Evolutionary conservation across 305 asterid genomes (phyloP), one percentile per base, ranked within the genome.

Genomic region (Striga hermonthica): DNA sequence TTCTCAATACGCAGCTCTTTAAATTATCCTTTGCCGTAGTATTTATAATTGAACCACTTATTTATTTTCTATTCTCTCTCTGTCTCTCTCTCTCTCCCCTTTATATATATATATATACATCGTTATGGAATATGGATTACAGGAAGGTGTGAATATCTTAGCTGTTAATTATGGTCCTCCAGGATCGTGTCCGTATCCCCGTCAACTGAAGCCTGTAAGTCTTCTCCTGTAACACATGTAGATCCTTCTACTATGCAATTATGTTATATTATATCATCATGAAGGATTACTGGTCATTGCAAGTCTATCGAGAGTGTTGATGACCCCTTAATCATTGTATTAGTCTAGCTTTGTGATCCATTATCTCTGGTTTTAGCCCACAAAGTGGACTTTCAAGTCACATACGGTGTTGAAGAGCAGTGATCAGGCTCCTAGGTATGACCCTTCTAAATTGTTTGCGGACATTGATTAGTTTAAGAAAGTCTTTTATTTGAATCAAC

Each of bases 81-180:
- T 67, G 28, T 57, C 62, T 62, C 63, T 22, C 47, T 35, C 50
- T 67, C 37, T 57, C 62, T 62, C 63, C 60, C 4, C 9, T 57
- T n/a, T 35, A 9, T 52, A 52, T 52, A 0, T 52, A 52, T 52
- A 1, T 15, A 13, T 52, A 6, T 14, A 10, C 7, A 13, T 52
- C 22, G 57, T 52, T 56, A 39, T 43, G 38, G 47, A 58, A 47
- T 56, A 39, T 43, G 38, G 47, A 58, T 72, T 71, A 72, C 84
- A 93, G 97, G 99, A 90, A 9, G 95, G 97, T 65, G 95, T 83
- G 47, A 88, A 88, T 80, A 80, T 90, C 59, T 70, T 93, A 88
- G 95, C 90, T 7, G 88, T 90, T 71, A 93, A 86, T 75, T 90
- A 93, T 76, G 96, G 97, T 39, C 82, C 97, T 71, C 91, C 91